Evolutionary conservation across 768 basidiomycete species (phyloP), one percentile per base, ranked within the genome.

Genomic region (Mycena alexandri): DNA sequence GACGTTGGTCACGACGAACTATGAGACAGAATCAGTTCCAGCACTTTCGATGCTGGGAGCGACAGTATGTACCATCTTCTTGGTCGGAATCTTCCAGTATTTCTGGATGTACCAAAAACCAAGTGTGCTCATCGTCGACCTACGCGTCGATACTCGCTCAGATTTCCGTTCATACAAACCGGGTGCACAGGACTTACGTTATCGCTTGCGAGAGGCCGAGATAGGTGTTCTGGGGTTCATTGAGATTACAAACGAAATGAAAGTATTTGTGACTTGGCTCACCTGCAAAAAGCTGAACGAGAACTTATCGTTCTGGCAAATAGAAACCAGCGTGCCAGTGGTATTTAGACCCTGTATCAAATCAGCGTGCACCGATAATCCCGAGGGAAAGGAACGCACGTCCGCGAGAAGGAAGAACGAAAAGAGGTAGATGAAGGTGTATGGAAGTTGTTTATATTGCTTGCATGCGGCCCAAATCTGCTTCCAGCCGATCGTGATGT

Each of bases 101-200:
- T 81, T 83, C 77, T 95, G 93, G 61, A 94, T 88, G 72, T 93
- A 92, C 93, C 93, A 95, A 75, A 93, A 94, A 0, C 86, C 91
- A 29, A 93, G 80, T 0, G 90, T 92, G 69, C 90, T 89, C 61
- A 84, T 75, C 0, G 88, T 94, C 0, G 91, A 93, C 0, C 48
- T 51, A 24, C 22, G 22, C 5, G 6, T 29, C 25, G 24, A 29
- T 16, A 51, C 17, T 24, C 24, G 25, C 11, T 51, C 17, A 16
- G 48, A 33, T 16, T 16, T 16, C 21, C 13, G 25, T 19, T 7
- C 9, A 51, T 16, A 2, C 48, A 48, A 2, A 16, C 13, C 17
- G 16, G 25, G 38, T 36, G 38, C 38, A 38, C 10, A 38, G 29
- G 29, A 17, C 48, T 51, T 22, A 29, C 48, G 56, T 57, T 33